phyloP scores from a whole-genome alignment of 2,329 filamentous ascomycete genomes.

The Diaporthe citriasiana region DNA sequence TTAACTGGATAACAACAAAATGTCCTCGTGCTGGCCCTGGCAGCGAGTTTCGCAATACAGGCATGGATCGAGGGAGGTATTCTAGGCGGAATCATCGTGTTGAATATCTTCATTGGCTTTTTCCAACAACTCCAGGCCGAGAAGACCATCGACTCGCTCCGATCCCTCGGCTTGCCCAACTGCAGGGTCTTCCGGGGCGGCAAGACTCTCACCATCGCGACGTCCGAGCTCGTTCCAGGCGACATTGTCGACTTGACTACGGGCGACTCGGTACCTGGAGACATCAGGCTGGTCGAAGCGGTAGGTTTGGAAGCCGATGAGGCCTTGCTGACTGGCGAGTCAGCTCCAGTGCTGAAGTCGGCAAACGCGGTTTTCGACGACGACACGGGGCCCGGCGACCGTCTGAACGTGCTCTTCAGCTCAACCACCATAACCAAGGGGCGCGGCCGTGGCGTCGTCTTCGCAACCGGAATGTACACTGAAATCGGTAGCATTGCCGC shows the following conservation, averaged over 20 bases:
- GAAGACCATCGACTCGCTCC: constrained; percentile 66
- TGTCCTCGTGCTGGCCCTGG: constrained; percentile 65
- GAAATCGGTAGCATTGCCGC: constrained; percentile 74
- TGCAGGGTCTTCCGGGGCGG: constrained; percentile 64
- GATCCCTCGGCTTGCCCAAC: constrained; percentile 63
- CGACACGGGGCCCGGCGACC: constrained; percentile 70
- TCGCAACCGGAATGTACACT: constrained; percentile 71
- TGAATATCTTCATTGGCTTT: constrained; percentile 68
- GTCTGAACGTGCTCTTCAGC: constrained; percentile 73
- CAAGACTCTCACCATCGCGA: constrained; percentile 59
- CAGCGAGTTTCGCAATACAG: constrained; percentile 63
- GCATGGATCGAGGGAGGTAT: constrained; percentile 69
- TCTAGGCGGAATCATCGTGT: constrained; percentile 63
- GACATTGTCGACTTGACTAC: constrained; percentile 69
- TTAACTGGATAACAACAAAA: constrained; percentile 46
- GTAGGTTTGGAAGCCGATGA: constrained; percentile 72
- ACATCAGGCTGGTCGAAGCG: constrained; percentile 61
- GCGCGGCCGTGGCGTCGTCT: constrained; percentile 70
- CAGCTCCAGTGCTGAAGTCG: constrained; percentile 69
- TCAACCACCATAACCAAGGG: constrained; percentile 74
- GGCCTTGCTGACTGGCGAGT: constrained; percentile 73
- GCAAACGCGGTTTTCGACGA: constrained; percentile 61
- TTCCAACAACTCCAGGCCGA: constrained; percentile 67
- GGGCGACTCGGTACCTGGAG: constrained; percentile 59
- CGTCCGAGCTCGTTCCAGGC: constrained; percentile 64